Percentiles rank a stretch among this genome's conserved stretches.
These are phyloP conservation scores for Fraxinus americana DNA, from an alignment of 257 asterid species.

Conservation along the genomic window DNA sequence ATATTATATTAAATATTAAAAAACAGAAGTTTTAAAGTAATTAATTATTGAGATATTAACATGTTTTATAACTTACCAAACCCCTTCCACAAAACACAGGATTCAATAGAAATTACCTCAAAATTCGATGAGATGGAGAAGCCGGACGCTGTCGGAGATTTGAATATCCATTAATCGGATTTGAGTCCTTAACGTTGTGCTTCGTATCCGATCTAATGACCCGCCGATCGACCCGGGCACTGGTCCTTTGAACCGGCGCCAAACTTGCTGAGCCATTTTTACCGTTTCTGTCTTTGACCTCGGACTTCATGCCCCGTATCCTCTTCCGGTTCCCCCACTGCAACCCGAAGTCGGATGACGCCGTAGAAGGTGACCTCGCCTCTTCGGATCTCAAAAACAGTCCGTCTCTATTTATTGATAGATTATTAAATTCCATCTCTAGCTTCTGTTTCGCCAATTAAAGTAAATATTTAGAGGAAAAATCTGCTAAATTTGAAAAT, in stretches of 20 bases:
- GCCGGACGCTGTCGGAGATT: constrained; percentile 73
- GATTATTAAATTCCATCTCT: constrained; percentile 61
- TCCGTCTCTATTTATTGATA: constrained; percentile 46
- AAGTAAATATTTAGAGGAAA: not conserved
- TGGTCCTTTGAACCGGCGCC: constrained; percentile 38
- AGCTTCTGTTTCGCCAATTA: constrained; percentile 12
- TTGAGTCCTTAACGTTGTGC: constrained; percentile 34
- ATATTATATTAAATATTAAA: too few relatives aligned
- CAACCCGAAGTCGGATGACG: constrained; percentile 71
- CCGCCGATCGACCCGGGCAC: constrained; percentile 60
- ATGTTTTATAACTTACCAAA: too few relatives aligned
- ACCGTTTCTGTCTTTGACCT: constrained; percentile 46
- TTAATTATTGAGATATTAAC: too few relatives aligned
- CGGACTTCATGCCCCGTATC: constrained; percentile 75
- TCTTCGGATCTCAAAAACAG: constrained; percentile 52
- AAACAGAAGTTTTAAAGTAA: too few relatives aligned
- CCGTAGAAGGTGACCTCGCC: constrained; percentile 42
- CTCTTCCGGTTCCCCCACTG: constrained; percentile 91
- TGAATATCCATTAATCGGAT: constrained; percentile 44
- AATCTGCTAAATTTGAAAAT: not conserved
- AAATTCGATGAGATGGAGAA: constrained; percentile 67
- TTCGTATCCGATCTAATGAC: constrained; percentile 63
- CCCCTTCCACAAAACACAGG: too few relatives aligned
- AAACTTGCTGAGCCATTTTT: constrained; percentile 42
- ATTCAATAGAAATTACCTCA: constrained; percentile 32